phyloP scores from a whole-genome alignment of 352 stramenopile species.

The Phytophthora syringae region DNA sequence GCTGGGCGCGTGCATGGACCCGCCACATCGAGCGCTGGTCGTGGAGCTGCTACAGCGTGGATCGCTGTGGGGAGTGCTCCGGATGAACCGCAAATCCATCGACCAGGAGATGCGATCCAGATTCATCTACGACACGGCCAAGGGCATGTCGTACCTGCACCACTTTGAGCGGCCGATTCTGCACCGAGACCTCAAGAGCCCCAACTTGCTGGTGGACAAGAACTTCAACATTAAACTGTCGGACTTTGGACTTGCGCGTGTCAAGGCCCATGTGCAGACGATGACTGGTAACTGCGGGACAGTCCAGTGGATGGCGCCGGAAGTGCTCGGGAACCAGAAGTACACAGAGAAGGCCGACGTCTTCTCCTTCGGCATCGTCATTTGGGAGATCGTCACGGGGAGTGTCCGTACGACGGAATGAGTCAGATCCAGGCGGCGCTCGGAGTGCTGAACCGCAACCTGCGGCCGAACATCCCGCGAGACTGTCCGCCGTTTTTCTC shows the following conservation, averaged over 20 bases:
- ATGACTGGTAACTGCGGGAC: conserved; percentile 90
- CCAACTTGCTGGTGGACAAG: conserved; percentile 85
- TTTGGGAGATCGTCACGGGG: conserved; percentile 92
- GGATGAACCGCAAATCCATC: conserved; percentile 63
- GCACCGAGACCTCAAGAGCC: conserved; percentile 86
- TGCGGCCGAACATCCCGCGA: conserved; percentile 66
- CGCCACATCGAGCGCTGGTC: conserved; percentile 93
- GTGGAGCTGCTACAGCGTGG: conserved; percentile 93
- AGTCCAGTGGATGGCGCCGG: conserved; percentile 71
- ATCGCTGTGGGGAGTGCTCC: conserved; percentile 93
- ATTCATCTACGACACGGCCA: conserved; percentile 80
- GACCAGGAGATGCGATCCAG: conserved; percentile 59
- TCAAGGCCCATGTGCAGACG: conserved; percentile 84
- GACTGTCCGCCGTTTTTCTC: conserved; percentile 76
- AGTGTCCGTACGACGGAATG: conserved; percentile 90
- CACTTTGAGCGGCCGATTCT: conserved; percentile 85
- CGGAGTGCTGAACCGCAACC: conserved; percentile 72
- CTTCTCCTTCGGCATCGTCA: conserved; percentile 91
- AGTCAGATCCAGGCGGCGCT: conserved; percentile 80
- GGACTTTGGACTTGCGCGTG: conserved; percentile 83
- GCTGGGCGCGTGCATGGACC: conserved; percentile 94
- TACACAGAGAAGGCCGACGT: conserved; percentile 93
- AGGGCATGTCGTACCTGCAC: conserved; percentile 88
- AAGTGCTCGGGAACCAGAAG: conserved; percentile 86
- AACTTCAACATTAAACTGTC: conserved; percentile 88